These are phyloP conservation scores for Starmera quercuum DNA, from an alignment of 805 yeast species.

Conservation along the genomic window DNA sequence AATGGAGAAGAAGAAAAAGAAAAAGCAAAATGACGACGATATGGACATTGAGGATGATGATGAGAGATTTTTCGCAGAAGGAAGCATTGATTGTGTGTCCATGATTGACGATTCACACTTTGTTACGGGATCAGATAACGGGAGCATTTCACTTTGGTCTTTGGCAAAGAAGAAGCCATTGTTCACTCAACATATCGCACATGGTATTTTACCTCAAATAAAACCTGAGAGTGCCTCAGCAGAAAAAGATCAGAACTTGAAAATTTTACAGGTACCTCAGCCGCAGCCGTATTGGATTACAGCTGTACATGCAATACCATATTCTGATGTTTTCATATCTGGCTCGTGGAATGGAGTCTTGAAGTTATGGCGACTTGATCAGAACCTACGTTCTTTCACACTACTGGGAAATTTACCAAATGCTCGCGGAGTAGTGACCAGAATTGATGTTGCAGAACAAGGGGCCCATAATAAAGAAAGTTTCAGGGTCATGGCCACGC, in stretches of 20 bases:
- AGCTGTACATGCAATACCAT: constrained; percentile 73
- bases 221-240: constrained; percentile 49
- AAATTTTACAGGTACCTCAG: constrained; percentile 51
- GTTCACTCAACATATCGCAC: constrained; percentile 60
- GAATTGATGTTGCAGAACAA: constrained; percentile 46
- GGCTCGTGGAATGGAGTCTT: constrained; percentile 86
- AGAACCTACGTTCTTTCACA: constrained; percentile 53
- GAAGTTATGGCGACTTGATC: constrained; percentile 70
- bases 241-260: constrained; percentile 28
- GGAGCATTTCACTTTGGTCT: constrained; percentile 86
- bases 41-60: constrained; percentile 23
- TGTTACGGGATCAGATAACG: constrained; percentile 93
- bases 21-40: constrained; percentile 24
- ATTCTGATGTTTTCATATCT: constrained; percentile 70
- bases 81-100: constrained; percentile 81
- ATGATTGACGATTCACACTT: constrained; percentile 92
- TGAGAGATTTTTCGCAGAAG: constrained; percentile 55
- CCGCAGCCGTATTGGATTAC: constrained; percentile 84
- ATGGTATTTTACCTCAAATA: constrained; percentile 55
- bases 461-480: constrained; percentile 47
- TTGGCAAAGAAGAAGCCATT: constrained; percentile 84
- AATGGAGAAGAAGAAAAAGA: constrained; percentile 28
- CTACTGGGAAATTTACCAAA: constrained; percentile 47
- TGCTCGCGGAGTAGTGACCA: constrained; percentile 65
- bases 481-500: constrained; percentile 52